phyloP scores from a whole-genome alignment of 2,329 filamentous ascomycete genomes.

The Raffaelea arxii region DNA sequence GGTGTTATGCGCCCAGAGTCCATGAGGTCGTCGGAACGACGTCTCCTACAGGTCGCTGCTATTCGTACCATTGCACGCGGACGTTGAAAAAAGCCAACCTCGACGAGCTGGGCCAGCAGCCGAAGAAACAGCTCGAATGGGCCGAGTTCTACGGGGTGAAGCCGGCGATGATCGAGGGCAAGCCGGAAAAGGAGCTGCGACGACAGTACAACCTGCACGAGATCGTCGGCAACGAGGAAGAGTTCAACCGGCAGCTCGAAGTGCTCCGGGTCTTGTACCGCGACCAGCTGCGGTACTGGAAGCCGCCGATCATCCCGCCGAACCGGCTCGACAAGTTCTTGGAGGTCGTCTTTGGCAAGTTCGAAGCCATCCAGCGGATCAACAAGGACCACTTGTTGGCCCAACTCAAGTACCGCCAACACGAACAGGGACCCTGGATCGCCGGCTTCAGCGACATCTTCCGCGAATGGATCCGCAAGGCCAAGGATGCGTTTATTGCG shows the following conservation, averaged over 20 bases:
- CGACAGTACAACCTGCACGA: constrained; percentile 93
- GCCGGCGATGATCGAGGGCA: constrained; percentile 62
- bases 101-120: constrained; percentile 58
- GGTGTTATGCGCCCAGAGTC: constrained; percentile 80
- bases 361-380: constrained; percentile 77
- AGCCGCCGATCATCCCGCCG: constrained; percentile 72
- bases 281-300: constrained; percentile 61
- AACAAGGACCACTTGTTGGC: constrained; percentile 90
- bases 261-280: constrained; percentile 79
- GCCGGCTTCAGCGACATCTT: constrained; percentile 94
- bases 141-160: constrained; percentile 77
- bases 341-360: constrained; percentile 77
- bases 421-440: constrained; percentile 93
- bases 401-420: constrained; percentile 91
- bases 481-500: constrained; percentile 77
- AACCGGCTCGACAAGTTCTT: constrained; percentile 74
- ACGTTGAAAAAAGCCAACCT: constrained; percentile 93
- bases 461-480: constrained; percentile 95
- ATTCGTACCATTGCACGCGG: constrained; percentile 86
- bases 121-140: constrained; percentile 72
- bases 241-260: constrained; percentile 81
- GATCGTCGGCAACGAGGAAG: constrained; percentile 86
- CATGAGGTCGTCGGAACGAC: constrained; percentile 64
- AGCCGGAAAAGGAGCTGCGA: constrained; percentile 78
- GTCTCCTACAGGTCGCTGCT: constrained; percentile 73